Conservation (phyloP, 306 rosid species). For the Canavalia ensiformis region DNA sequence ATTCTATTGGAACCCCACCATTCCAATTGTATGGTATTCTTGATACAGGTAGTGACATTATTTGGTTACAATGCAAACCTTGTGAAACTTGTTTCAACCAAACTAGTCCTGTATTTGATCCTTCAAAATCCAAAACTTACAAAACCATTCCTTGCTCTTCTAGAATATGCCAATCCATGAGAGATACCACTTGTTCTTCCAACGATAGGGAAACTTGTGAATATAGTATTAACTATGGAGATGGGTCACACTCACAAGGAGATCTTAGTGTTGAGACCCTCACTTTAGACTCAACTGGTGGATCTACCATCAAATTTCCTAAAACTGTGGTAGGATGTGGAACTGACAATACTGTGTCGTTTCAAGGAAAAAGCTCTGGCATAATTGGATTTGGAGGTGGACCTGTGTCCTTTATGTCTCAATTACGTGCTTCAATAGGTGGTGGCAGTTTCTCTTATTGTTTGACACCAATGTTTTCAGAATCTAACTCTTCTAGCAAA, state of each 20-base stretch:
- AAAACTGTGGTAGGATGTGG: conserved; percentile 62
- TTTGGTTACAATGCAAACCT: conserved; percentile 73
- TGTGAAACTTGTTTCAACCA: conserved; percentile 59
- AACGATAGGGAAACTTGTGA: not conserved
- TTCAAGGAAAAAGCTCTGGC: conserved; percentile 42
- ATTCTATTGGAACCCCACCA: conserved; percentile 64
- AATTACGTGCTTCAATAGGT: conserved; percentile 32
- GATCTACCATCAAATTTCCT: conserved; percentile 37
- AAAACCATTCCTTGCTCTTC: conserved; percentile 1
- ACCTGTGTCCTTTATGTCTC: conserved; percentile 46
- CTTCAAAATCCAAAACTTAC: conserved; percentile 53
- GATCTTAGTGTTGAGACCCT: conserved; percentile 53
- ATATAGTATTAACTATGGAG: conserved; percentile 50
- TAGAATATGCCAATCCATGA: not conserved
- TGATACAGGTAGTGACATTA: conserved; percentile 72
- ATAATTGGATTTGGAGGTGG: conserved; percentile 69
- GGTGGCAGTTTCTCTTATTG: conserved; percentile 66
- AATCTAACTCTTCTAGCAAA: not conserved
- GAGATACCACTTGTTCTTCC: not conserved
- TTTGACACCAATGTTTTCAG: conserved; percentile 33
- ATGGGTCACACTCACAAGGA: conserved; percentile 47
- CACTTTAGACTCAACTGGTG: conserved; percentile 53
- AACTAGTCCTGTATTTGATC: conserved; percentile 52
- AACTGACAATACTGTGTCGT: not conserved
- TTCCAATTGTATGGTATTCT: conserved; percentile 48